These are phyloP conservation scores for Lactarius vividus DNA, from an alignment of 768 basidiomycete genomes.

Conservation along the genomic window DNA sequence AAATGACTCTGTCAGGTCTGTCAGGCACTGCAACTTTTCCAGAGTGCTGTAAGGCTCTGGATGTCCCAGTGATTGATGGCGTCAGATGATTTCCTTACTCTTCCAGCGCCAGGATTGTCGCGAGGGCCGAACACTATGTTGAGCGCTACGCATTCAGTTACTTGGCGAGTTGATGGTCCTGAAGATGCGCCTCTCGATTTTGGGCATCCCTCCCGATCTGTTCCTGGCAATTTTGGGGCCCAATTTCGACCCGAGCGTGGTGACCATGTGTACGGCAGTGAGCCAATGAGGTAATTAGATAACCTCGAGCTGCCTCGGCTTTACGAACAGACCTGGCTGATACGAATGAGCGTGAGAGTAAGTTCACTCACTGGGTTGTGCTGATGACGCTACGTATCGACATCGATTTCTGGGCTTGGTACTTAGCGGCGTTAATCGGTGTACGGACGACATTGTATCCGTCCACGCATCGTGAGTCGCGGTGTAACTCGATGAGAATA, in stretches of 20 bases:
- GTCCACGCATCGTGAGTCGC: background rate
- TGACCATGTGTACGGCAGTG: conserved; percentile 13
- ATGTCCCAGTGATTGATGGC: background rate
- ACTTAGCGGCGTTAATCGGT: background rate
- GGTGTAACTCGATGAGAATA: background rate
- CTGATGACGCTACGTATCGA: background rate
- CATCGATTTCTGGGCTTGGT: background rate
- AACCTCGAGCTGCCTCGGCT: conserved; percentile 1
- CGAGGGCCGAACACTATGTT: background rate
- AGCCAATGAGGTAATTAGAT: background rate
- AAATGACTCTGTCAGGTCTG: background rate
- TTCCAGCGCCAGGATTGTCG: background rate
- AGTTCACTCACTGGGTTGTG: background rate
- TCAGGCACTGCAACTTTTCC: background rate
- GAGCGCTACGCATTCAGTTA: background rate
- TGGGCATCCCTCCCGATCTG: background rate
- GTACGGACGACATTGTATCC: background rate
- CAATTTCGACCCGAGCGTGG: background rate
- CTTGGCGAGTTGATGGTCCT: background rate
- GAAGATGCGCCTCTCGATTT: background rate
- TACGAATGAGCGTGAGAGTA: background rate
- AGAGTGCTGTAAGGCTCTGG: background rate
- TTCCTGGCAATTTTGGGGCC: conserved; percentile 10
- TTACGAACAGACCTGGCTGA: background rate
- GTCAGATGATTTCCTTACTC: background rate